Conservation (phyloP, 345 rosid genomes). For the Citrus medica region DNA sequence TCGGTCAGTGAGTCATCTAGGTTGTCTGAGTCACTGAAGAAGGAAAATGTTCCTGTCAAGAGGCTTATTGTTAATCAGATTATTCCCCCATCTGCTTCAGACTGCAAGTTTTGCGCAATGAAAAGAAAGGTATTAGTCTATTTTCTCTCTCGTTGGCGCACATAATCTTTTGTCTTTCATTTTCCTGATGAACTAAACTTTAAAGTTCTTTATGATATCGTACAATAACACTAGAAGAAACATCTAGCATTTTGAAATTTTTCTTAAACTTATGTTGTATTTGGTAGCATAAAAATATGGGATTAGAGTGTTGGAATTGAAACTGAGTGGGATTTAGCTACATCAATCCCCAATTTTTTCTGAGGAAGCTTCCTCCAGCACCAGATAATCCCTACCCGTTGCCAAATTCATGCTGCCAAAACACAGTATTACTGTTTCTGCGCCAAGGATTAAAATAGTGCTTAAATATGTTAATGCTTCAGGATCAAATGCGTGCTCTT, state of each 20-base stretch:
- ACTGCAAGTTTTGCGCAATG: slow-evolving; percentile 95
- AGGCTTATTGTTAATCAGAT: slow-evolving; percentile 89
- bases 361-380: background rate
- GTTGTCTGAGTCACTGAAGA: slow-evolving; percentile 70
- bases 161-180: background rate
- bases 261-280: background rate
- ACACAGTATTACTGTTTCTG: background rate
- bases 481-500: slow-evolving; percentile 95
- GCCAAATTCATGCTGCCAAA: no score
- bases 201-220: background rate
- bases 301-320: background rate
- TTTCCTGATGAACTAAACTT: background rate
- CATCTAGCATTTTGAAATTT: background rate
- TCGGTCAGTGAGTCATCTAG: slow-evolving; percentile 90
- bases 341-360: background rate
- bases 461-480: slow-evolving; percentile 19
- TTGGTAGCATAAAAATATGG: background rate
- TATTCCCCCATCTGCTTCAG: slow-evolving; percentile 85
- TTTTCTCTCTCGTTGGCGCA: background rate
- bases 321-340: background rate
- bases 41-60: slow-evolving; percentile 88
- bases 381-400: background rate
- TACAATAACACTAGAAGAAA: background rate
- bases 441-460: background rate
- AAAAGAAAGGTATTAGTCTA: slow-evolving; percentile 78